Evolutionary conservation across 164 flowering plant species (phyloP).

Genomic region (Dillenia turbinata): DNA sequence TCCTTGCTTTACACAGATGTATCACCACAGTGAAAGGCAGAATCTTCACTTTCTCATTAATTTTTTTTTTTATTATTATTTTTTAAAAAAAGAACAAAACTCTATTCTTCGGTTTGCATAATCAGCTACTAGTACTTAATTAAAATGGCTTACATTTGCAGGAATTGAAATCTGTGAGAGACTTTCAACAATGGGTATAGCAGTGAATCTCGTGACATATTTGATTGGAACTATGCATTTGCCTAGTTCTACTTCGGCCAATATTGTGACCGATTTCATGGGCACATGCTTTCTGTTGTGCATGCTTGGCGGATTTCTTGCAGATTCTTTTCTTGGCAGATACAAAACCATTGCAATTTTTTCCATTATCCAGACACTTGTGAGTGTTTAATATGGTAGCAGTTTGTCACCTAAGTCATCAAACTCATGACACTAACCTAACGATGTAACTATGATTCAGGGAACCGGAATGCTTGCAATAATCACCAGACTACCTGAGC

Average conservation of each 20-base stretch:
- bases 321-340: conserved; percentile 84
- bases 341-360: conserved; percentile 72
- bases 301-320: conserved; percentile 87
- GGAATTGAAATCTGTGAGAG: conserved; percentile 81
- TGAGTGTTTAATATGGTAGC: conserved; percentile 14
- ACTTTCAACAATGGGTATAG: conserved; percentile 92
- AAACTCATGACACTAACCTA: not conserved
- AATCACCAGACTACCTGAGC: conserved; percentile 51
- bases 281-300: conserved; percentile 83
- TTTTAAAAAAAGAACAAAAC: too few species aligned
- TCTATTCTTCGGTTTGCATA: too few species aligned
- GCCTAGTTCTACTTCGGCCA: conserved; percentile 78
- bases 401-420: not conserved
- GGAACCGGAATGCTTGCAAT: conserved; percentile 61
- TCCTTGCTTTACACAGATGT: too few species aligned
- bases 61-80: too few species aligned
- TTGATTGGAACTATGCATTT: conserved; percentile 76
- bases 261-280: conserved; percentile 76
- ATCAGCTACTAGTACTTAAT: too few species aligned
- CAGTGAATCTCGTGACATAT: conserved; percentile 91
- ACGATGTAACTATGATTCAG: conserved; percentile 25
- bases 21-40: too few species aligned
- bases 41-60: too few species aligned
- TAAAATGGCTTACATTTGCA: conserved; percentile 10
- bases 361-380: conserved; percentile 50